A percentile compares a stretch with the other conserved stretches of the same genome.
Evolutionary conservation across 2,329 filamentous ascomycete genomes (phyloP).

Genomic region (Ophiocordyceps camponoti-rufipedis): DNA sequence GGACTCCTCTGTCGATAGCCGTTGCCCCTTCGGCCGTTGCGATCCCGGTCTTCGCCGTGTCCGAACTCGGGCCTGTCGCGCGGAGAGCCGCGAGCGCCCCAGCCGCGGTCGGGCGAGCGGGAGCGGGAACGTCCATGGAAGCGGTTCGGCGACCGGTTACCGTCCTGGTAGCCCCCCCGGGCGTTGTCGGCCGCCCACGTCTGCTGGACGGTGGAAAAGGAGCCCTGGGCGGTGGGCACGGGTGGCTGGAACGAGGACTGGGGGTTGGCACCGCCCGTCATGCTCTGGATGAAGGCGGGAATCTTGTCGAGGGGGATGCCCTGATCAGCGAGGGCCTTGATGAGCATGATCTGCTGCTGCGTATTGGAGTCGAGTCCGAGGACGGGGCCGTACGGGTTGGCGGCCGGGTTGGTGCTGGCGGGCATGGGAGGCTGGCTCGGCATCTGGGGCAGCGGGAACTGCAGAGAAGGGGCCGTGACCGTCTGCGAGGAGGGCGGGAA

Average conservation of each 20-base stretch:
- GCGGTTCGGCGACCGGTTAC: constrained; percentile 45
- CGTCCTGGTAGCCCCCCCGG: constrained; percentile 30
- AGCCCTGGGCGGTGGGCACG: constrained; percentile 21
- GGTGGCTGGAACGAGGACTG: constrained; percentile 19
- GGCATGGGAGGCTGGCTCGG: constrained; percentile 10
- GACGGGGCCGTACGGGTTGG: constrained; percentile 11
- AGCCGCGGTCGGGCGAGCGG: constrained; percentile 59
- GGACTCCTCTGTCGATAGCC: constrained; percentile 86
- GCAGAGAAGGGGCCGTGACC: constrained; percentile 38
- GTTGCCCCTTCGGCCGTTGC: constrained; percentile 31
- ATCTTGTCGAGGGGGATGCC: constrained; percentile 66
- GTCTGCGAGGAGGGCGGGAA: constrained; percentile 31
- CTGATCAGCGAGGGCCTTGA: constrained; percentile 58
- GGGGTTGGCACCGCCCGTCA: constrained; percentile 21
- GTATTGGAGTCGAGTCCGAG: constrained; percentile 32
- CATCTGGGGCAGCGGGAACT: constrained; percentile 17
- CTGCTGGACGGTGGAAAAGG: constrained; percentile 18
- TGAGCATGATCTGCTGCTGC: constrained; percentile 53
- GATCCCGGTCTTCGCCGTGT: constrained; percentile 37
- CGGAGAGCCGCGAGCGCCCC: constrained; percentile 48
- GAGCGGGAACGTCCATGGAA: constrained; percentile 51
- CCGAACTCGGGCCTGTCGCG: constrained; percentile 60
- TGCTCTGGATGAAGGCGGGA: constrained; percentile 35
- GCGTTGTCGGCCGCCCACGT: constrained; percentile 27
- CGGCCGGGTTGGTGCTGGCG: constrained; percentile 5